phyloP scores from a whole-genome alignment of 371 early-diverging fungal species.

The Apophysomyces trapeziformis region DNA sequence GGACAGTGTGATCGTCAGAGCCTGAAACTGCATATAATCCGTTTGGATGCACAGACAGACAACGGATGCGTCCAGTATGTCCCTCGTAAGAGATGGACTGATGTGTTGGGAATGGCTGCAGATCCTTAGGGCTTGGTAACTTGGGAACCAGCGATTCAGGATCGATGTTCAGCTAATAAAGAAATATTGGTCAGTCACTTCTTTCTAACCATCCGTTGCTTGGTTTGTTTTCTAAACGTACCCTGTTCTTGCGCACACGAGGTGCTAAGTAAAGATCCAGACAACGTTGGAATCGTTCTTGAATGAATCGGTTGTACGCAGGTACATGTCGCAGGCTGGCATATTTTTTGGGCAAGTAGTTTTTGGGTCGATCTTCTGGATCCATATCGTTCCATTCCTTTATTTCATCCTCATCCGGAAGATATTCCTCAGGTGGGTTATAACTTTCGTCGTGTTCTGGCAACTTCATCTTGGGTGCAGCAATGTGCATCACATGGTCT shows the following conservation, averaged over 20 bases:
- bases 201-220: not conserved
- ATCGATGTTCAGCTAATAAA: slow-evolving; percentile 75
- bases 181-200: not conserved
- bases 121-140: slow-evolving; percentile 94
- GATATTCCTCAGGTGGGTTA: slow-evolving; percentile 97
- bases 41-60: slow-evolving; percentile 85
- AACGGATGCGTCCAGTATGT: slow-evolving; percentile 81
- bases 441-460: slow-evolving; percentile 95
- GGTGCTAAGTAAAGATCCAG: slow-evolving; percentile 97
- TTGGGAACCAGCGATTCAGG: slow-evolving; percentile 93
- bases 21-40: slow-evolving; percentile 91
- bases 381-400: slow-evolving; percentile 80
- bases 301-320: slow-evolving; percentile 83
- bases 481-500: slow-evolving; percentile 79
- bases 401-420: slow-evolving; percentile 81
- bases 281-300: slow-evolving; percentile 95
- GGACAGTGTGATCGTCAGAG: slow-evolving; percentile 86
- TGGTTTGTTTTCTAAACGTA: slow-evolving; percentile 16
- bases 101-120: slow-evolving; percentile 92
- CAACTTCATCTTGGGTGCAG: slow-evolving; percentile 89
- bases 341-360: slow-evolving; percentile 87
- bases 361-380: slow-evolving; percentile 78
- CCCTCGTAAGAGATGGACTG: slow-evolving; percentile 82
- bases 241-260: slow-evolving; percentile 84
- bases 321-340: slow-evolving; percentile 83